Evolutionary conservation across 768 basidiomycete species (phyloP), one percentile per base, ranked within the genome.

Genomic region (Tylopilus intermedius): DNA sequence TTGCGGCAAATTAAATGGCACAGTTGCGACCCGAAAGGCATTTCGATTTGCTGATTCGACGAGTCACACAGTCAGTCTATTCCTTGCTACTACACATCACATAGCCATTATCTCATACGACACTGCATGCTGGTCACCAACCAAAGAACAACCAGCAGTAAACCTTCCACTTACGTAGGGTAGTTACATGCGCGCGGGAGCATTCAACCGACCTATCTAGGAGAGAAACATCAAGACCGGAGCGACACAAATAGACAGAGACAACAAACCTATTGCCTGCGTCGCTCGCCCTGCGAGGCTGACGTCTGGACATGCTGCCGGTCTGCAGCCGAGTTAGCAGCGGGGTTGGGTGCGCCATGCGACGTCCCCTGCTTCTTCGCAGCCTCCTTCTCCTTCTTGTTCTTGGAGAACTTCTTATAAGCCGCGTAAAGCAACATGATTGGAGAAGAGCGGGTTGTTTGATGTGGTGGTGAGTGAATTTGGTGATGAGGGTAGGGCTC

Each of bases 371-470:
- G 41, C 45, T 56, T 56, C 47, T 57, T 33, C 41, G 15, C 14
- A 37, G 58, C 56, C 42, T 58, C 50, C 24, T 58, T 60, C 45
- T 52, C 57, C 24, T 50, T 49, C 44, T 57, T 64, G 40, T 56
- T 65, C 15, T 50, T 54, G 47, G 63, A 63, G 62, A 68, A 66
- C 56, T 64, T 66, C 27, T 66, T 58, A 47, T 57, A 66, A 26
- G 37, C 56, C 47, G 42, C 57, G 9, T 24, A 1, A 21, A 64
- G 13, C 0, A 66, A 0, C 63, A 56, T 65, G 51, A 21, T 51
- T 30, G 26, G 37, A 22, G 37, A 5, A 35, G 9, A 43, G 22
- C 15, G 46, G 14, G 32, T 15, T 4, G 37, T 58, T 45, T 8
- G 15, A 14, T 26, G 43, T 22, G 30, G 21, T 33, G 30, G 15